phyloP scores from a whole-genome alignment of 163 green algal genomes.

The Prototheca wickerhamii region DNA sequence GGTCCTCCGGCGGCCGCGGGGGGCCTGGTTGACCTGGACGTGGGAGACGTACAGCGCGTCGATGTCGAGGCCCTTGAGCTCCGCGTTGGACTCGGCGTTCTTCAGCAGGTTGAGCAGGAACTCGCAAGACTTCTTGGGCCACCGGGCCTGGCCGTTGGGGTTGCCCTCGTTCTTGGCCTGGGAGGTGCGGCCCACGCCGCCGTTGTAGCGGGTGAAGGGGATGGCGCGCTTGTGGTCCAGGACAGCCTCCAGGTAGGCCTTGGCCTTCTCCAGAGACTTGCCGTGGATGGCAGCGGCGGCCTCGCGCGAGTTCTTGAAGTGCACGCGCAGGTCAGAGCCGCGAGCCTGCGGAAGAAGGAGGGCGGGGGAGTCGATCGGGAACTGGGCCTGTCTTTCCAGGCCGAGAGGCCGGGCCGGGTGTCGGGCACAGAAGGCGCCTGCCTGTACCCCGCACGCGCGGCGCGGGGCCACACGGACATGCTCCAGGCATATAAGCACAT shows the following conservation, averaged over 20 bases:
- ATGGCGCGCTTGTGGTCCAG: constrained; percentile 88
- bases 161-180: constrained; percentile 96
- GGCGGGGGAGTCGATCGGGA: neutral
- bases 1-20: constrained; percentile 88
- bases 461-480: too few relatives aligned
- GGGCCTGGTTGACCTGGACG: constrained; percentile 96
- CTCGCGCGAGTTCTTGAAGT: constrained; percentile 99
- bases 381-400: too few relatives aligned
- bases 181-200: constrained; percentile 79
- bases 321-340: constrained; percentile 89
- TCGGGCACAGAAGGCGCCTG: too few relatives aligned
- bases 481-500: too few relatives aligned
- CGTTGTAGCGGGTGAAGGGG: constrained; percentile 90
- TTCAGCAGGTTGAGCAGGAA: constrained; percentile 94
- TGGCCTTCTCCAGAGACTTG: constrained; percentile 84
- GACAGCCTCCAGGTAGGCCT: constrained; percentile 94
- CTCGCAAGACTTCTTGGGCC: constrained; percentile 91
- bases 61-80: constrained; percentile 95
- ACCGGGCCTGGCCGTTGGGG: constrained; percentile 89
- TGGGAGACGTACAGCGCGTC: constrained; percentile 85
- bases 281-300: constrained; percentile 72
- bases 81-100: constrained; percentile 98
- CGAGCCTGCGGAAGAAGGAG: constrained; percentile 53
- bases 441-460: too few relatives aligned
- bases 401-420: too few relatives aligned